Base-by-base conservation (phyloP, 495 filamentous ascomycete genomes). In the Barbatosphaeria neglecta region DNA sequence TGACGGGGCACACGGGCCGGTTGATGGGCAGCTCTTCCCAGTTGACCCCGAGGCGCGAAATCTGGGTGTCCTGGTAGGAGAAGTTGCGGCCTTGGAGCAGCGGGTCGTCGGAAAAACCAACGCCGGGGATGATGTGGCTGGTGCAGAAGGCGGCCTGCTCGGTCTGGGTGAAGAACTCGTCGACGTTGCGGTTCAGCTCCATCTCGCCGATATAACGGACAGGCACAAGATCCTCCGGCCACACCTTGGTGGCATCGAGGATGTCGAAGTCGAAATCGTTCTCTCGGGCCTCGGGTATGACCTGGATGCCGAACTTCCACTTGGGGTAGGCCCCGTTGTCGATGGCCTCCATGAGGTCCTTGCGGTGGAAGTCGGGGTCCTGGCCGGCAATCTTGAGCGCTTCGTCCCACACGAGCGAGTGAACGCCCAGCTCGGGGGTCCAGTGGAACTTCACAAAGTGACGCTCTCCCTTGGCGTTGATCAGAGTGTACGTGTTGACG, bases 251-350 rank as follows among this genome's bases (percentile, higher is more conserved):
- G n/a, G 87, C 83, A 53, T 95, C 89, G 6, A 94, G 72, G 46
- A 90, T 83, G 56, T 95, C 89, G 41, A 94, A 94, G 4, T 94
- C 86, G 52, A 94, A 95, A 39, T 88, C 80, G 54, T 92, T 67
- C 57, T 84, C 71, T 35, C 83, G 70, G 13, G 71, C 72, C 48
- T 90, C 86, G 0, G 81, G 76, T 33, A 90, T 77, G 2, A 77
- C 65, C 55, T 94, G 88, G 42, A 93, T 78, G 19, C 82, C 86
- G 54, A 93, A 90, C 56, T 81, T 83, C 86, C 86, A 95, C 51
- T 81, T 84, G 6, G 81, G 87, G 57, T 73, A 93, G 0, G 61
- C 75, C 37, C 81, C 80, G 23, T 74, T 77, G 10, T 83, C 80
- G 46, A 95, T 93, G n/a, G 88, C 86, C 41, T 85, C 80, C 55